phyloP scores from a whole-genome alignment of 805 yeast genomes.

The Clavispora fructus region DNA sequence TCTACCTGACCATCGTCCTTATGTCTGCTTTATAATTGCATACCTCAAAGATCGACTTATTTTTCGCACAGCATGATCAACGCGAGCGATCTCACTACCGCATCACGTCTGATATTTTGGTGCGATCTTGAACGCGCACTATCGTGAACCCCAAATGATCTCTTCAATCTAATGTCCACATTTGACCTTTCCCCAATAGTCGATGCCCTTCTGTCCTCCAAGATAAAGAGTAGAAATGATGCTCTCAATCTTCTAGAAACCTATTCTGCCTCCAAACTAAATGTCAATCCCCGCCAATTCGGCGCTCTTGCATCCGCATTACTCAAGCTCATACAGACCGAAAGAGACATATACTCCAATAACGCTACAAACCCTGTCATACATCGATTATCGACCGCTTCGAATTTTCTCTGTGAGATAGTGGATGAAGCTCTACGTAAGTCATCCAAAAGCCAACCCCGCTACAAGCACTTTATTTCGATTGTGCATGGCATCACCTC shows the following conservation, averaged over 20 bases:
- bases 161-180: constrained; percentile 6
- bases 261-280: constrained; percentile 11
- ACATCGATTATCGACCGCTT: constrained; percentile 25
- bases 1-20: no score
- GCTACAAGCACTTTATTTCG: constrained; percentile 19
- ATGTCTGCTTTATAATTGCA: no score
- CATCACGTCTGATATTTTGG: no score
- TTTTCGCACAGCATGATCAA: no score
- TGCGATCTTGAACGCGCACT: neutral
- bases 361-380: constrained; percentile 21
- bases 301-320: constrained; percentile 19
- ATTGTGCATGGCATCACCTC: constrained; percentile 14
- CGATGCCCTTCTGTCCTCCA: constrained; percentile 10
- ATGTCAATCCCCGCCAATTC: constrained; percentile 18
- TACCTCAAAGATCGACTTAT: no score
- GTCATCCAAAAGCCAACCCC: constrained; percentile 11
- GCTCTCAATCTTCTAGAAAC: constrained; percentile 9
- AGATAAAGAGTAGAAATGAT: constrained; percentile 11
- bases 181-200: constrained; percentile 11
- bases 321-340: constrained; percentile 28
- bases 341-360: constrained; percentile 26
- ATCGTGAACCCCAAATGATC: neutral
- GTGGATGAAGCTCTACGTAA: constrained; percentile 12
- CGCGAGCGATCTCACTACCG: no score
- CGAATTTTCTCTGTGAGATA: constrained; percentile 25